Evolutionary conservation across 345 rosid genomes (phyloP).

Genomic region (Microthlaspi erraticum): DNA sequence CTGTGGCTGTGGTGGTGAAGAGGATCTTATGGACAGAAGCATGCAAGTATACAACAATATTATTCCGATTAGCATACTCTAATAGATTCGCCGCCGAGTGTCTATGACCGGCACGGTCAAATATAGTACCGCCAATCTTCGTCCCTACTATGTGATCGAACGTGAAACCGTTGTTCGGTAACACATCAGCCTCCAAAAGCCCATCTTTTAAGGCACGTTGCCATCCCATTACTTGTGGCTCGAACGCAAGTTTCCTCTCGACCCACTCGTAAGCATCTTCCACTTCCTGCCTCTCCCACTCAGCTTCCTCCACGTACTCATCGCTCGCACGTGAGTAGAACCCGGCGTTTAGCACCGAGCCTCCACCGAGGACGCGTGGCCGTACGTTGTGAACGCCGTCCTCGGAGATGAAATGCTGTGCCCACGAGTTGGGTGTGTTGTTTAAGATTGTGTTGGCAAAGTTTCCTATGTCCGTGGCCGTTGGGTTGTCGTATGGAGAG

Average conservation of each 20-base stretch:
- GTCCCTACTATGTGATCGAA: slow-evolving; percentile 69
- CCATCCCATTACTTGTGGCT: slow-evolving; percentile 56
- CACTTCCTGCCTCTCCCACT: slow-evolving; percentile 50
- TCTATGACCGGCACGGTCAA: slow-evolving; percentile 58
- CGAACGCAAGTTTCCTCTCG: slow-evolving; percentile 60
- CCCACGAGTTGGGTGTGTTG: slow-evolving; percentile 46
- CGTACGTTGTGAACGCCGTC: slow-evolving; percentile 71
- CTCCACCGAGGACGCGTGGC: slow-evolving; percentile 73
- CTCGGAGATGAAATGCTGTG: slow-evolving; percentile 63
- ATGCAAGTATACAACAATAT: slow-evolving; percentile 51
- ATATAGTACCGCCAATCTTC: slow-evolving; percentile 65
- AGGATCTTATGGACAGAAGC: slow-evolving; percentile 62
- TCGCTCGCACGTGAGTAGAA: slow-evolving; percentile 54
- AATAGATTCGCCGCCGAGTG: slow-evolving; percentile 73
- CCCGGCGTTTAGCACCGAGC: slow-evolving; percentile 70
- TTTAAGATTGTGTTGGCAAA: slow-evolving; percentile 44
- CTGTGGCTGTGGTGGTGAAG: slow-evolving; percentile 38
- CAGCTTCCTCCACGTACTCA: slow-evolving; percentile 45
- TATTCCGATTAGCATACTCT: slow-evolving; percentile 57
- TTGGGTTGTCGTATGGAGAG: slow-evolving; percentile 52
- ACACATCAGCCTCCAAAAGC: slow-evolving; percentile 56
- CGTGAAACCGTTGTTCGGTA: slow-evolving; percentile 63
- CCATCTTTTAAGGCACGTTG: slow-evolving; percentile 70
- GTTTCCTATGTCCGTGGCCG: slow-evolving; percentile 46
- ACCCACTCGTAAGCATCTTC: slow-evolving; percentile 65